Evolutionary conservation across 495 filamentous ascomycete species (phyloP), one percentile per base, ranked within the genome.

Genomic region (Hyaloscypha hepaticicola): DNA sequence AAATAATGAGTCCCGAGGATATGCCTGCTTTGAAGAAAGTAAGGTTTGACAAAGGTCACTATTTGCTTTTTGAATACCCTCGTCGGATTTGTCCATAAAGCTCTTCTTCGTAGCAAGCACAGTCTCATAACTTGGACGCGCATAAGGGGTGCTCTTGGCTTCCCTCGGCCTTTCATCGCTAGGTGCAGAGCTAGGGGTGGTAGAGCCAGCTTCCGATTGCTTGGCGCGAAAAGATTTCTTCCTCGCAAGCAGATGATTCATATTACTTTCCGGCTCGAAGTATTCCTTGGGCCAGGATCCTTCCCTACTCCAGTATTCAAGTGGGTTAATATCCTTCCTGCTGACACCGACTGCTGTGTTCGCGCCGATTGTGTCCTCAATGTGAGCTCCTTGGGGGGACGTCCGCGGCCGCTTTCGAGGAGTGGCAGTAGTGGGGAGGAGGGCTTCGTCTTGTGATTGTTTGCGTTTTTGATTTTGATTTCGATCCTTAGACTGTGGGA

Each of bases 91-190:
- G 5, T 56, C 16, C 77, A 81, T 80, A 56, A 73, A 82, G 66
- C 74, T 77, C 12, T 73, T 75, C 50, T 76, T 75, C n/a, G 71
- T 72, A 6, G 29, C 64, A 61, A 81, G 77, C 11, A 76, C 27
- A 5, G 51, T 68, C 16, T 61, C 38, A 60, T 79, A 82, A 12
- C 67, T 62, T 48, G 69, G 55, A 63, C 74, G 65, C 60, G 60
- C 33, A 60, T 83, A 82, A 49, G 64, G 71, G 12, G 72, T 68
- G 64, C 78, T 81, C 66, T 79, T 78, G 14, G 49, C 58, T 55
- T 66, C 57, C 45, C 76, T 72, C 56, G 72, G 75, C 70, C 69
- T 75, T 66, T 79, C 52, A 66, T 79, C 75, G 72, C 78, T 79
- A 26, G 75, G 68, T 33, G 71, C 77, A 62, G 71, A 75, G 53